Evolutionary conservation across 306 rosid genomes (phyloP).

Genomic region (Lathyrus sativus): DNA sequence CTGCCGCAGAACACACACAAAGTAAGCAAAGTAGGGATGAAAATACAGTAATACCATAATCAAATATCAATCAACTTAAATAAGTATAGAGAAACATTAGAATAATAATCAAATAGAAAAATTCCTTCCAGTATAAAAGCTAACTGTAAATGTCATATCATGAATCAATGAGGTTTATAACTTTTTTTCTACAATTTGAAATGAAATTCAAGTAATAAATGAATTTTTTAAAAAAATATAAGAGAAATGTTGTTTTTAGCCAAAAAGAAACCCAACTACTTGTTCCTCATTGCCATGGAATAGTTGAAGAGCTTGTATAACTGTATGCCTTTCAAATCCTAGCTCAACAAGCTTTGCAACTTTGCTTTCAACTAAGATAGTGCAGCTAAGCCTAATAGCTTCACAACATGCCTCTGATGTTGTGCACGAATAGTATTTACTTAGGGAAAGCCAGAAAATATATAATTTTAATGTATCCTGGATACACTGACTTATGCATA

Average conservation of each 20-base stretch:
- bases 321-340: slow-evolving; percentile 87
- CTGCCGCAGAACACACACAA: no score
- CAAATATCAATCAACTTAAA: neutral
- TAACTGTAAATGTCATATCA: slow-evolving; percentile 22
- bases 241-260: slow-evolving; percentile 31
- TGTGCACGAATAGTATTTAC: no score
- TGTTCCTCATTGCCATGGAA: slow-evolving; percentile 61
- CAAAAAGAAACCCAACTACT: slow-evolving; percentile 56
- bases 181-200: slow-evolving; percentile 27
- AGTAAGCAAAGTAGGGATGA: no score
- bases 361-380: no score
- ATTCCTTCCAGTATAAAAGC: slow-evolving; percentile 29
- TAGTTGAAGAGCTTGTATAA: slow-evolving; percentile 77
- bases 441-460: no score
- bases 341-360: slow-evolving; percentile 89
- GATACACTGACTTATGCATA: no score
- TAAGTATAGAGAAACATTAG: slow-evolving; percentile 12
- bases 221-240: slow-evolving; percentile 39
- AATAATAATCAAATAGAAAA: slow-evolving; percentile 32
- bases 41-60: neutral
- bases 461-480: no score
- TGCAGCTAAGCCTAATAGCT: no score
- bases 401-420: no score
- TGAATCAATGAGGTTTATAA: slow-evolving; percentile 6
- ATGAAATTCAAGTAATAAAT: slow-evolving; percentile 33